phyloP scores from a whole-genome alignment of 2,329 filamentous ascomycete species.

The Xylariaceae sp. region DNA sequence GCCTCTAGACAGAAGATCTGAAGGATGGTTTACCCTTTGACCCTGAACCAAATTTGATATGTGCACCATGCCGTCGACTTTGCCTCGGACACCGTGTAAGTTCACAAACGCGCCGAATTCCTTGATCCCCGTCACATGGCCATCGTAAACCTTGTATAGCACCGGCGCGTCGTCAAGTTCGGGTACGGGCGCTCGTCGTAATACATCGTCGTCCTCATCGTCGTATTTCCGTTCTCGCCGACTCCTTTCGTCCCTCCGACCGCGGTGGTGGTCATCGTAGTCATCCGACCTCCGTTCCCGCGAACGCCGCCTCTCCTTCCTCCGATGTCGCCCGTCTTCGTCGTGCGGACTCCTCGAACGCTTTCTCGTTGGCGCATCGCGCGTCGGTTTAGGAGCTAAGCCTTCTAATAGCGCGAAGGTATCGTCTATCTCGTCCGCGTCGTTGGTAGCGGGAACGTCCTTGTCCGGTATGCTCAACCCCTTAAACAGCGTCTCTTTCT shows the following conservation, averaged over 20 bases:
- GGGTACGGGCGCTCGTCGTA: slow-evolving; percentile 59
- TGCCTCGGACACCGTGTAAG: slow-evolving; percentile 77
- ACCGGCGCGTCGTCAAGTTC: slow-evolving; percentile 79
- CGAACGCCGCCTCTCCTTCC: slow-evolving; percentile 31
- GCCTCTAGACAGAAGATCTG: slow-evolving; percentile 73
- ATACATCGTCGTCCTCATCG: slow-evolving; percentile 51
- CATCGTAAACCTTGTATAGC: slow-evolving; percentile 82
- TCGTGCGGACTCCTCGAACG: slow-evolving; percentile 54
- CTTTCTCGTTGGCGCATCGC: slow-evolving; percentile 46
- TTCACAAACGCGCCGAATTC: slow-evolving; percentile 97
- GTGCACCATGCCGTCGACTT: slow-evolving; percentile 89
- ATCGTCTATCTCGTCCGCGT: slow-evolving; percentile 74
- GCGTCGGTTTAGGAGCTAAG: slow-evolving; percentile 60
- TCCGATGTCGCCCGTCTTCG: slow-evolving; percentile 35
- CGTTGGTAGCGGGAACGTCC: slow-evolving; percentile 38
- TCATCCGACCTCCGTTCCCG: slow-evolving; percentile 34
- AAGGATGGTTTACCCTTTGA: slow-evolving; percentile 83
- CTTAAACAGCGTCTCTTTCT: slow-evolving; percentile 84
- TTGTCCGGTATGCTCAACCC: slow-evolving; percentile 84
- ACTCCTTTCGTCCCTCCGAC: slow-evolving; percentile 44
- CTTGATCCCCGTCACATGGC: slow-evolving; percentile 85
- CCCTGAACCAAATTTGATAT: slow-evolving; percentile 83
- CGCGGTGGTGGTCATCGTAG: slow-evolving; percentile 32
- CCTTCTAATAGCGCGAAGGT: slow-evolving; percentile 88
- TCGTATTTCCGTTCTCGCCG: slow-evolving; percentile 38